Evolutionary conservation across 129 eudicot species (phyloP).

Genomic region (Lonicera japonica): DNA sequence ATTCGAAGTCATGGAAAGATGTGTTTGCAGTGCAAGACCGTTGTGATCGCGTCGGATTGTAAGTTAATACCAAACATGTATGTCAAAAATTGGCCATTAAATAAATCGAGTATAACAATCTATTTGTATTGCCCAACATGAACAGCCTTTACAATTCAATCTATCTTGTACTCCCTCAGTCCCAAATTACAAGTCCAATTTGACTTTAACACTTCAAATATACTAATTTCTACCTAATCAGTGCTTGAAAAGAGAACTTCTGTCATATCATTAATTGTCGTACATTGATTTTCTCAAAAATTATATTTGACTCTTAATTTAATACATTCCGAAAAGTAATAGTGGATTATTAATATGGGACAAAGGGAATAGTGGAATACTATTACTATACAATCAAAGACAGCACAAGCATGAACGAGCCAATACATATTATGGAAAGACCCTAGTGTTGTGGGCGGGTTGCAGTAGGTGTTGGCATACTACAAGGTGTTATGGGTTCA

Average conservation of each 20-base stretch:
- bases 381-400: no score
- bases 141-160: not conserved
- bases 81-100: not conserved
- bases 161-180: not conserved
- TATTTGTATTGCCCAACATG: not conserved
- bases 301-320: no score
- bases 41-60: constrained; percentile 83
- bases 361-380: not conserved
- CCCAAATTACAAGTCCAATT: not conserved
- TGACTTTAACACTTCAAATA: no score
- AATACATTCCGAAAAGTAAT: not conserved
- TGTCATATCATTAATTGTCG: no score
- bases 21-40: constrained; percentile 84
- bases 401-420: no score
- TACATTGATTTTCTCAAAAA: not conserved
- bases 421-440: no score
- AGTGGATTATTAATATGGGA: not conserved
- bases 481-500: no score
- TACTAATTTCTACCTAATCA: not conserved
- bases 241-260: not conserved
- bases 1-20: constrained; percentile 71
- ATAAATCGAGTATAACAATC: not conserved
- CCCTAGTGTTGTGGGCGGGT: no score
- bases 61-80: constrained; percentile 22
- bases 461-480: no score